Percentiles rank a stretch among this genome's conserved stretches.
Conservation (phyloP, 805 yeast genomes). For the Tetrapisispora arboricola region DNA sequence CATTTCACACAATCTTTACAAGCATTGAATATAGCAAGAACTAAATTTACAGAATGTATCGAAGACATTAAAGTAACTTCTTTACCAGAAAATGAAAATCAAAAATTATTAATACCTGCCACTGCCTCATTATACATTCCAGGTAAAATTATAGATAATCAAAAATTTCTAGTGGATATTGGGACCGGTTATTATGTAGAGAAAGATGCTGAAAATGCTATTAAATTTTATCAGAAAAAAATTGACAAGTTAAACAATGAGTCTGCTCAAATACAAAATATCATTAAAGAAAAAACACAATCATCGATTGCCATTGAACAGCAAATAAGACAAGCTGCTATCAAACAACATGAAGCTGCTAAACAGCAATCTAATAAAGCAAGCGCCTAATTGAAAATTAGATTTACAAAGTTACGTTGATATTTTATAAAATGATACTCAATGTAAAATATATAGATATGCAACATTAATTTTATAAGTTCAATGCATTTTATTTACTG, state of each 20-base stretch:
- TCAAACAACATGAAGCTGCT: conserved; percentile 14
- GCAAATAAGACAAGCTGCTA: conserved; percentile 23
- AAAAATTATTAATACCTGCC: conserved; percentile 69
- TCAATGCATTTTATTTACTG: too few species aligned
- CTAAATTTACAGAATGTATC: conserved; percentile 73
- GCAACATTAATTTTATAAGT: too few species aligned
- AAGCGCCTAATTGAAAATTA: background rate
- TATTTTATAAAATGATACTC: too few species aligned
- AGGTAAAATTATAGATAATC: conserved; percentile 56
- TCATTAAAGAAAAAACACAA: conserved; percentile 65
- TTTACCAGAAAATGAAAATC: conserved; percentile 32
- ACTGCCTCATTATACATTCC: conserved; percentile 86
- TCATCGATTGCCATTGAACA: conserved; percentile 25
- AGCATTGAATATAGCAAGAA: conserved; percentile 74
- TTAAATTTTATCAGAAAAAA: conserved; percentile 61
- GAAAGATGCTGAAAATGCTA: conserved; percentile 57
- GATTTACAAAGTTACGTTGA: too few species aligned
- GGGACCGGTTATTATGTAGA: conserved; percentile 96
- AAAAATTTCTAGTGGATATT: conserved; percentile 77
- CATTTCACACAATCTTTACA: conserved; percentile 76
- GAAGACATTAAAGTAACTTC: conserved; percentile 52
- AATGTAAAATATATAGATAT: too few species aligned
- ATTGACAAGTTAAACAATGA: conserved; percentile 64
- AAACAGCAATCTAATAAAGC: conserved; percentile 5
- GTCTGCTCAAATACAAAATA: conserved; percentile 58